Base-by-base conservation (phyloP, 345 rosid species). In the Acer negundo region DNA sequence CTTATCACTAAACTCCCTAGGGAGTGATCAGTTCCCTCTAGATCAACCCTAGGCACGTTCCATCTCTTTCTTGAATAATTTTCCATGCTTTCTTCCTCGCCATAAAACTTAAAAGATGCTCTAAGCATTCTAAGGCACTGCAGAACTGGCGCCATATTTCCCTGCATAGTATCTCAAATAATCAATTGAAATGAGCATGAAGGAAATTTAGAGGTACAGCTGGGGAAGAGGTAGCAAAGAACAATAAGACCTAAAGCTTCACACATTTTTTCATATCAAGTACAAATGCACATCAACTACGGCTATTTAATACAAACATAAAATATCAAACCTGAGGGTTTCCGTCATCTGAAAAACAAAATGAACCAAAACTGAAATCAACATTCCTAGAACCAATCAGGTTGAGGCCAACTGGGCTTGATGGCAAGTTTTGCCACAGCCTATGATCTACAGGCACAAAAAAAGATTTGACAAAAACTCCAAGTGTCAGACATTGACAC, bases 51-150 rank as follows among this genome's bases (percentile, higher is more conserved):
- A 11, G 88, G 75, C 61, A 84, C 77, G 77, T 83, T 87, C 93
- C 93, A 88, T 79, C 85, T 84, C 82, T 80, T 91, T 77, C 84
- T 84, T 46, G 84, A 83, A 81, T 76, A 68, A 64, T 80, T 79
- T 76, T 70, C 79, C 73, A 67, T 66, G 63, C 75, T 82, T 72
- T 85, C 87, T 75, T 72, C 80, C 77, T 80, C 84, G 19, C 78
- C 87, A 61, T 62, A 83, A 24, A 76, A 77, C 74, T 56, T 74
- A 79, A 86, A 86, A 73, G 83, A 85, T 67, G 90, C 81, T 82
- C 83, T 85, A 80, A 93, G 95, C 2, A 87, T 85, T 80, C 83
- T 82, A 68, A 93, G 93, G 82, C 93, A 93, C 84, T 88, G 89
- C 75, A 91, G 73, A 83, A 93, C 93, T 59, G 95, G 90, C 69